A percentile compares a stretch with the other conserved stretches of the same genome.
Evolutionary conservation across 2,329 filamentous ascomycete species (phyloP).

Genomic region (Ascochyta clinopodiicola): DNA sequence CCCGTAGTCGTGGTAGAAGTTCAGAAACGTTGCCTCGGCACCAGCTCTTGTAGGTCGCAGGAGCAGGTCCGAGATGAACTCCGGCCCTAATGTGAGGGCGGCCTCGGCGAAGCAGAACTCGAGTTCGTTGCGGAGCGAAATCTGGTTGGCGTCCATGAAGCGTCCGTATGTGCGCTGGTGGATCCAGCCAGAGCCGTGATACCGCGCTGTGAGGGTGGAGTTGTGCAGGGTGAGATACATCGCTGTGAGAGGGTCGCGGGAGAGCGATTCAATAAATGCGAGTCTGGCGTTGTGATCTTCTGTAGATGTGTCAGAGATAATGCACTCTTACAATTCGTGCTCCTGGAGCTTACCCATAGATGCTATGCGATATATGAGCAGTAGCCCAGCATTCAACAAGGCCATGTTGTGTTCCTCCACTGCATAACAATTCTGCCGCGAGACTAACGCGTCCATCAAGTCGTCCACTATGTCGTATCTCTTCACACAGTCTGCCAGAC

Average conservation of each 20-base stretch:
- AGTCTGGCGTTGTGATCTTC: conserved; percentile 23
- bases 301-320: conserved; percentile 16
- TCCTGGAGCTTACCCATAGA: conserved; percentile 23
- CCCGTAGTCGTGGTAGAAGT: conserved; percentile 38
- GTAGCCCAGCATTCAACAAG: conserved; percentile 34
- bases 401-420: conserved; percentile 35
- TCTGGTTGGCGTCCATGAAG: conserved; percentile 38
- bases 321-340: neutral
- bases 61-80: conserved; percentile 35
- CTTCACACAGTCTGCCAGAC: conserved; percentile 37
- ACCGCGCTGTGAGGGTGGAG: conserved; percentile 38
- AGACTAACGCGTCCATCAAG: conserved; percentile 39
- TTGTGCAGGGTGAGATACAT: conserved; percentile 39
- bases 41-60: conserved; percentile 15
- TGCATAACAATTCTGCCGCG: conserved; percentile 33
- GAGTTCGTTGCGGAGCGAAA: conserved; percentile 37
- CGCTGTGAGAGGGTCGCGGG: conserved; percentile 32
- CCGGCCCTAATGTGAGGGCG: conserved; percentile 29
- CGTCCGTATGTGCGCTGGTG: conserved; percentile 38
- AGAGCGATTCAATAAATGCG: conserved; percentile 30
- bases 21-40: conserved; percentile 31
- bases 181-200: conserved; percentile 42
- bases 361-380: conserved; percentile 34
- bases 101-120: conserved; percentile 42
- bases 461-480: conserved; percentile 41